Percentiles rank a stretch among this genome's conserved stretches.
phyloP scores from a whole-genome alignment of 129 eudicot species.

The Pseudognaphalium luteoalbum region DNA sequence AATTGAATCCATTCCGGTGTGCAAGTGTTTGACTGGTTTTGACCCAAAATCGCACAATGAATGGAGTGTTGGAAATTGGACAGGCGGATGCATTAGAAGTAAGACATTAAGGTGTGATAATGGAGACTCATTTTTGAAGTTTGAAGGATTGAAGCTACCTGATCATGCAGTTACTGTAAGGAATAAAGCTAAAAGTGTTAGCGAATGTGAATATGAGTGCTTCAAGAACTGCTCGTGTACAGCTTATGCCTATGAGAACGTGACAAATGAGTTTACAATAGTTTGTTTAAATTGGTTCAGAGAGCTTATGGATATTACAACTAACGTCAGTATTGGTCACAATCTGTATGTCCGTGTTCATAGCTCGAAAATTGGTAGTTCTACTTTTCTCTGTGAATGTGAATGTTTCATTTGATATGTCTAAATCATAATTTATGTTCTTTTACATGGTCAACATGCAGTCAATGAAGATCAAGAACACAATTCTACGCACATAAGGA shows the following conservation, averaged over 20 bases:
- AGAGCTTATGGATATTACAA: constrained; percentile 32
- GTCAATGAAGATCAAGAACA: constrained; percentile 7
- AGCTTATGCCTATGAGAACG: constrained; percentile 41
- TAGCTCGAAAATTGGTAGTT: constrained; percentile 15
- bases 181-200: constrained; percentile 19
- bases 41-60: constrained; percentile 22
- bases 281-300: constrained; percentile 42
- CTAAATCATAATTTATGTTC: neutral
- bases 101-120: constrained; percentile 18
- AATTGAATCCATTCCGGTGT: neutral
- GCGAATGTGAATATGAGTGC: constrained; percentile 31
- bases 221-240: constrained; percentile 35
- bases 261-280: constrained; percentile 9
- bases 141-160: constrained; percentile 36
- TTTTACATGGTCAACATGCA: constrained; percentile 30
- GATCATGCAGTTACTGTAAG: constrained; percentile 29
- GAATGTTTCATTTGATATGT: neutral
- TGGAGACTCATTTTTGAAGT: constrained; percentile 29
- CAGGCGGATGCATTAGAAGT: constrained; percentile 43
- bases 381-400: neutral
- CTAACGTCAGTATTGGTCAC: neutral
- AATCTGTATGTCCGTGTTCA: constrained; percentile 35
- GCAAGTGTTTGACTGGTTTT: constrained; percentile 47
- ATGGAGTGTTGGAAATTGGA: constrained; percentile 35
- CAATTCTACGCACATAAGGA: constrained; percentile 2